Evolutionary conservation across 1,284 basidiomycete species (phyloP).

Genomic region (Wolfiporia cocos): DNA sequence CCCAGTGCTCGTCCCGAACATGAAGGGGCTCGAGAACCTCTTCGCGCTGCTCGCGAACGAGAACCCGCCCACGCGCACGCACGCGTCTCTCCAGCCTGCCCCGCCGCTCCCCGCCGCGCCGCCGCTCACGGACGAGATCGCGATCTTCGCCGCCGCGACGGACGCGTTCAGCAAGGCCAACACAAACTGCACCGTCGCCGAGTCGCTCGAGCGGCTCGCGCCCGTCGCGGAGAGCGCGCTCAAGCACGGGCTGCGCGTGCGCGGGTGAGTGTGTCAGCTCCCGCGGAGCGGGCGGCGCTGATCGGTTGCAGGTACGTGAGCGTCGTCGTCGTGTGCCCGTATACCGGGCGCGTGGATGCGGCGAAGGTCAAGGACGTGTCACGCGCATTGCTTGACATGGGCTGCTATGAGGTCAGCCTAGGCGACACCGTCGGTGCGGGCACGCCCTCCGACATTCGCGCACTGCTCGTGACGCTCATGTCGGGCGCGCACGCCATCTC

Average conservation of each 20-base stretch:
- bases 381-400: slow-evolving; percentile 77
- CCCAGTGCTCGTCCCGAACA: slow-evolving; percentile 85
- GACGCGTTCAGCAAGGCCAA: slow-evolving; percentile 87
- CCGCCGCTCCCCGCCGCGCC: slow-evolving; percentile 22
- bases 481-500: slow-evolving; percentile 40
- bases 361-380: slow-evolving; percentile 66
- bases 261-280: slow-evolving; percentile 39
- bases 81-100: slow-evolving; percentile 3
- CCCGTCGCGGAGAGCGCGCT: slow-evolving; percentile 60
- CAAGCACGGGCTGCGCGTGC: slow-evolving; percentile 62
- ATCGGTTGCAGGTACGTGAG: slow-evolving; percentile 90
- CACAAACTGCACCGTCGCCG: slow-evolving; percentile 72
- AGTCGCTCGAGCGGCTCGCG: slow-evolving; percentile 64
- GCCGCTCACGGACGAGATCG: slow-evolving; percentile 75
- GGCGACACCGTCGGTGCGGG: slow-evolving; percentile 92
- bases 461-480: slow-evolving; percentile 68
- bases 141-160: slow-evolving; percentile 87
- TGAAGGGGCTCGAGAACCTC: slow-evolving; percentile 69
- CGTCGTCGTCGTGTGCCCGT: slow-evolving; percentile 83
- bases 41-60: slow-evolving; percentile 43
- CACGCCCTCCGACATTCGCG: slow-evolving; percentile 62
- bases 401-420: slow-evolving; percentile 89
- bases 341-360: slow-evolving; percentile 73
- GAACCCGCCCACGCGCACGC: slow-evolving; percentile 17
- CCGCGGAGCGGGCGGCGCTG: no score